Percentiles rank a stretch among this genome's conserved stretches.
Evolutionary conservation across 208 protist genomes (phyloP).

Genomic region (Angomonas desouzai): DNA sequence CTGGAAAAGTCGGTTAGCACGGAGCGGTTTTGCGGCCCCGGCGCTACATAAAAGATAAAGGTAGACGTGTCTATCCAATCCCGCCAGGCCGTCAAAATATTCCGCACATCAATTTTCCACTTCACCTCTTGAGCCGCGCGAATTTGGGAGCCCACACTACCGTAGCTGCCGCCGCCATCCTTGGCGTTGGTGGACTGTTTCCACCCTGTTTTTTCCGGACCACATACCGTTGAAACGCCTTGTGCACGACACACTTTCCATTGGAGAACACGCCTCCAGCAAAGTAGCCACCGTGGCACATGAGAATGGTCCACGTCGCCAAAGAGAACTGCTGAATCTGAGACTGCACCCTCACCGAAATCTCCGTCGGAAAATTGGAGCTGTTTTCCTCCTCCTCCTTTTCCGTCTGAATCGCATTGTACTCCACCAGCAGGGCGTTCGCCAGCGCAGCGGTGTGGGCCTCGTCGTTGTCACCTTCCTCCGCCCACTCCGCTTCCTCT

Average conservation of each 20-base stretch:
- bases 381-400: conserved; percentile 44
- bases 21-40: conserved; percentile 78
- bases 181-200: conserved; percentile 84
- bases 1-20: conserved; percentile 67
- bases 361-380: conserved; percentile 25
- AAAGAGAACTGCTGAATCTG: conserved; percentile 35
- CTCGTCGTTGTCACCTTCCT: conserved; percentile 11
- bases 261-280: conserved; percentile 73
- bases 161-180: conserved; percentile 64
- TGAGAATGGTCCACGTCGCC: conserved; percentile 65
- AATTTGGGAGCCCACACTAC: conserved; percentile 82
- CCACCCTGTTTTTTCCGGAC: conserved; percentile 92
- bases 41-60: conserved; percentile 81
- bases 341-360: conserved; percentile 19
- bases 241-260: conserved; percentile 64
- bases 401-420: conserved; percentile 39
- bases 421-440: conserved; percentile 64
- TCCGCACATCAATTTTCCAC: conserved; percentile 73
- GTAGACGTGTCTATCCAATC: conserved; percentile 59
- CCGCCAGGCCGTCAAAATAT: conserved; percentile 74
- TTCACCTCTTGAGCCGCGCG: conserved; percentile 83
- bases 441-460: conserved; percentile 34
- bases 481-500: background rate
- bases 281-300: conserved; percentile 89
- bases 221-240: conserved; percentile 88